These are phyloP conservation scores for Sphagnum fallax DNA, from an alignment of 228 moss, liverwort and hornwort genomes.

Conservation along the genomic window DNA sequence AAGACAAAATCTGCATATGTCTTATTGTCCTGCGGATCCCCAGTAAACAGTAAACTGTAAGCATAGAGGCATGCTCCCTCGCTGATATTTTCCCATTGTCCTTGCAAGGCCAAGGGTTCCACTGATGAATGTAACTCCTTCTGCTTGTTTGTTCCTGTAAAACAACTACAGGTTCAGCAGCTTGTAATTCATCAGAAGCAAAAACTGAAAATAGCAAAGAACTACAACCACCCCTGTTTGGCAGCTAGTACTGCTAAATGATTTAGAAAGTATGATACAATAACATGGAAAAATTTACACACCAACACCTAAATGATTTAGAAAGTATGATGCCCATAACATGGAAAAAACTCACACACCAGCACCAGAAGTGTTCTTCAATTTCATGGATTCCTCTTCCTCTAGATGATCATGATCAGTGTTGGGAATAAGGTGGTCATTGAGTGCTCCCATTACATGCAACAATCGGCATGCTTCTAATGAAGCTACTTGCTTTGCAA, in stretches of 20 bases:
- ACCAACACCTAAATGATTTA: too few species aligned
- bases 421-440: constrained; percentile 62
- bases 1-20: constrained; percentile 51
- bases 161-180: not conserved
- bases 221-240: too few species aligned
- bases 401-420: constrained; percentile 39
- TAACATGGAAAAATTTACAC: not conserved
- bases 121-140: constrained; percentile 71
- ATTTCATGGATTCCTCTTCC: constrained; percentile 36
- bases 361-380: constrained; percentile 44
- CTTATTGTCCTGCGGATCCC: constrained; percentile 26
- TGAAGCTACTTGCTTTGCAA: constrained; percentile 74
- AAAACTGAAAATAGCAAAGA: not conserved
- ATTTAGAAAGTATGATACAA: not conserved
- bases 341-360: constrained; percentile 22
- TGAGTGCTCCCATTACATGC: constrained; percentile 55
- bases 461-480: constrained; percentile 67
- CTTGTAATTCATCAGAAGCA: constrained; percentile 1
- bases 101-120: constrained; percentile 33
- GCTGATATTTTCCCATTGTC: constrained; percentile 34
- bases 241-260: too few species aligned
- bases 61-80: constrained; percentile 33
- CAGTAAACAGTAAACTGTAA: constrained; percentile 51
- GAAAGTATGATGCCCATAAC: too few species aligned
- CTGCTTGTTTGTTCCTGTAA: constrained; percentile 66